Conservation (phyloP, 352 stramenopile species). For the Thalassiosira livingstoniorum region DNA sequence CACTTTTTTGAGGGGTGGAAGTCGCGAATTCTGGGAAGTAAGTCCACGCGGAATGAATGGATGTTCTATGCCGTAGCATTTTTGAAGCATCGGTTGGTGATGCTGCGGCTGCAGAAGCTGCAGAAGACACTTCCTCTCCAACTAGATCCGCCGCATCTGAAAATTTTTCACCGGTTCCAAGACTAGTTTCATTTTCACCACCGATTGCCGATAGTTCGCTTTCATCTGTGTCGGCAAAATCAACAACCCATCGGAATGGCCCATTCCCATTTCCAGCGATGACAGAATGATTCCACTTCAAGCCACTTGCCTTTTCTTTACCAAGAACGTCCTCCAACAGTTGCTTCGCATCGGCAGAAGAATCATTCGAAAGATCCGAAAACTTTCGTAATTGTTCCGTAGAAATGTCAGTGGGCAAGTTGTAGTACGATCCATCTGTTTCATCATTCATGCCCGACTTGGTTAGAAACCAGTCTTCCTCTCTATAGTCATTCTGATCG, state of each 20-base stretch:
- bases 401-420: constrained; percentile 20
- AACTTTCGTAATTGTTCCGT: neutral
- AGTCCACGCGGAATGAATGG: constrained; percentile 48
- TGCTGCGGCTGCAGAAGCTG: neutral
- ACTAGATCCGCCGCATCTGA: neutral
- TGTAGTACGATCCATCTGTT: constrained; percentile 25
- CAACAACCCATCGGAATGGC: constrained; percentile 28
- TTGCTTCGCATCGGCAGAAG: constrained; percentile 11
- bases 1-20: neutral
- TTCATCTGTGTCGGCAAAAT: constrained; percentile 13
- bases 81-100: neutral
- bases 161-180: neutral
- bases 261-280: neutral
- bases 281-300: too few relatives aligned
- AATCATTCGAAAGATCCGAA: constrained; percentile 11
- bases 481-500: too few relatives aligned
- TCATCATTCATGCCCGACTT: too few relatives aligned
- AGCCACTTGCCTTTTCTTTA: too few relatives aligned
- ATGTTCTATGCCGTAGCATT: constrained; percentile 21
- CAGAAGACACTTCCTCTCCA: neutral
- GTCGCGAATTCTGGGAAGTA: constrained; percentile 25
- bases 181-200: neutral
- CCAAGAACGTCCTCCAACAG: constrained; percentile 13
- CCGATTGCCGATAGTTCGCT: neutral
- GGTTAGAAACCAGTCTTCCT: too few relatives aligned